These are phyloP conservation scores for Pelargonium cotyledonis DNA, from an alignment of 441 rosid genomes.

Conservation along the genomic window DNA sequence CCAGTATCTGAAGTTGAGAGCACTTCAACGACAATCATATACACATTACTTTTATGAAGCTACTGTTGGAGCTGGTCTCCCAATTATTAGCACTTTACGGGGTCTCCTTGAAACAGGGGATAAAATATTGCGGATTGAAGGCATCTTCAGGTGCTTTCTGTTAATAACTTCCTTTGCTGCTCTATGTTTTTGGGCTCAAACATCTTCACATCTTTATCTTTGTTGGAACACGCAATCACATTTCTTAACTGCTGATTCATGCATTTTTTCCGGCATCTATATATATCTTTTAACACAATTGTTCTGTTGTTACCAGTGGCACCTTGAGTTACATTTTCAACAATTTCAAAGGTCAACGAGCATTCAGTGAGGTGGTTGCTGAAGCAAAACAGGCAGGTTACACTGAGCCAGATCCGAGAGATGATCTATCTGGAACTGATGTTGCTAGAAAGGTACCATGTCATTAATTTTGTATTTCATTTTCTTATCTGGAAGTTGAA, in stretches of 20 bases:
- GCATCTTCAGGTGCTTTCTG: slow-evolving; percentile 67
- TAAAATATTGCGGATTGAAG: slow-evolving; percentile 75
- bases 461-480: neutral
- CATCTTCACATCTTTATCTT: neutral
- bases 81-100: slow-evolving; percentile 83
- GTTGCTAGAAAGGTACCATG: slow-evolving; percentile 97
- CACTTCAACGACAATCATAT: slow-evolving; percentile 89
- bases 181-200: neutral
- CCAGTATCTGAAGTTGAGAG: slow-evolving; percentile 79
- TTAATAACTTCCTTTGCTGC: neutral
- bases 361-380: slow-evolving; percentile 79
- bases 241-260: neutral
- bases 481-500: neutral
- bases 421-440: slow-evolving; percentile 95
- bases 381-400: slow-evolving; percentile 89
- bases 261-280: neutral
- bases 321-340: slow-evolving; percentile 94
- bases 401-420: slow-evolving; percentile 98
- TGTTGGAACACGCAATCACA: neutral
- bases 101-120: slow-evolving; percentile 99
- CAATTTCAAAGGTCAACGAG: slow-evolving; percentile 53
- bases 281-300: slow-evolving; percentile 24
- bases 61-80: slow-evolving; percentile 98
- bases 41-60: slow-evolving; percentile 98
- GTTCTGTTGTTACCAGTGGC: slow-evolving; percentile 47